A percentile compares a stretch with the other conserved stretches of the same genome.
Evolutionary conservation across 1,139 yeast genomes (phyloP).

Genomic region (Pneumocystis canis): DNA sequence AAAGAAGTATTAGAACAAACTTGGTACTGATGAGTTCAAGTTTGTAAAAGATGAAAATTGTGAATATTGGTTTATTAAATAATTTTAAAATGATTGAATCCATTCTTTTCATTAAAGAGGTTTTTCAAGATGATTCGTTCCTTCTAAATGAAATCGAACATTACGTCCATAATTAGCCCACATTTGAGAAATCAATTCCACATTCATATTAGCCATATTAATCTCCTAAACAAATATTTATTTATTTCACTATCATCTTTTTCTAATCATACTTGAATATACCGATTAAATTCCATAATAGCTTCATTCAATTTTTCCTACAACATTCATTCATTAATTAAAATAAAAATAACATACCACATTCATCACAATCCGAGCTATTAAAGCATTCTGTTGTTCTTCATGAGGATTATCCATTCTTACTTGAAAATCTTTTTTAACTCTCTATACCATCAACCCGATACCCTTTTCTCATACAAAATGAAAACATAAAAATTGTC

Average conservation of each 20-base stretch:
- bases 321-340: slow-evolving; percentile 17
- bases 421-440: no score
- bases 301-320: slow-evolving; percentile 56
- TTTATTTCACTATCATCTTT: no score
- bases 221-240: slow-evolving; percentile 39
- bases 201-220: slow-evolving; percentile 51
- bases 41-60: no score
- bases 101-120: no score
- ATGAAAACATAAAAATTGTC: not conserved
- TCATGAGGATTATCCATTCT: slow-evolving; percentile 89
- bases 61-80: no score
- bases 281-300: slow-evolving; percentile 45
- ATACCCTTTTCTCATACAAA: not conserved
- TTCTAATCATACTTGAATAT: slow-evolving; percentile 39
- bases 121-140: slow-evolving; percentile 49
- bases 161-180: slow-evolving; percentile 69
- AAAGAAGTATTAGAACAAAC: no score
- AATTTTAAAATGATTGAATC: no score
- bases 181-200: slow-evolving; percentile 62
- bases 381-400: slow-evolving; percentile 63
- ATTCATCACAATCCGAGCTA: slow-evolving; percentile 62
- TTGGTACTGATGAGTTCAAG: no score
- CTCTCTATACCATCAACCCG: no score
- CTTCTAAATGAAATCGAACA: slow-evolving; percentile 55
- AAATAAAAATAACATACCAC: slow-evolving; percentile 23